phyloP scores from a whole-genome alignment of 495 filamentous ascomycete species.

The Delitschia confertaspora region DNA sequence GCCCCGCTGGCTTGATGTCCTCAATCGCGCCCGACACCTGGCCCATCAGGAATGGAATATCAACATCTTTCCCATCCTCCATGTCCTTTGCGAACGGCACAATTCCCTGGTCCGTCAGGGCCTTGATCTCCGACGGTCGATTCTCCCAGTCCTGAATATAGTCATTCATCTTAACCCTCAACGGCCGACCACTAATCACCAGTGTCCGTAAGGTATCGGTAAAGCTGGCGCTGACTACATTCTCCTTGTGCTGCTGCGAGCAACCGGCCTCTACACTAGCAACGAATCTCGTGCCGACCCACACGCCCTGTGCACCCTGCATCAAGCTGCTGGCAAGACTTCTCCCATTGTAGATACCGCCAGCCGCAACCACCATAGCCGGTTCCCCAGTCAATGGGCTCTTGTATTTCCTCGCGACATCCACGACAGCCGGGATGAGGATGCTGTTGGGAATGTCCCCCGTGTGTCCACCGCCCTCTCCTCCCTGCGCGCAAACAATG shows the following conservation, averaged over 20 bases:
- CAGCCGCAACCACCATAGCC: conserved; percentile 38
- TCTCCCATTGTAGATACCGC: conserved; percentile 36
- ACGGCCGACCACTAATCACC: conserved; percentile 66
- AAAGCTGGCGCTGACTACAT: conserved; percentile 65
- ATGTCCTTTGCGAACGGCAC: conserved; percentile 74
- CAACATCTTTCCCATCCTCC: conserved; percentile 65
- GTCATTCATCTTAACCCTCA: conserved; percentile 72
- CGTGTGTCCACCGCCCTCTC: conserved; percentile 39
- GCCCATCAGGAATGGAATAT: conserved; percentile 86
- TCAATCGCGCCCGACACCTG: conserved; percentile 72
- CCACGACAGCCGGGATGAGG: conserved; percentile 38
- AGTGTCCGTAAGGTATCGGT: conserved; percentile 70
- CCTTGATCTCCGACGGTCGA: conserved; percentile 58
- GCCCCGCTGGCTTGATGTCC: conserved; percentile 66
- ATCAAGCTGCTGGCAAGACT: conserved; percentile 37
- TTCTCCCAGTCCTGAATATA: conserved; percentile 73
- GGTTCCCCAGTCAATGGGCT: conserved; percentile 37
- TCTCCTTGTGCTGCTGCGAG: conserved; percentile 67
- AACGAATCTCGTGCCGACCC: conserved; percentile 71
- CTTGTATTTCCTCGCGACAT: conserved; percentile 38
- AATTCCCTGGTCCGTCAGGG: conserved; percentile 61
- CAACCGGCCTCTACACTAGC: conserved; percentile 69
- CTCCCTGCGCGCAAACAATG: conserved; percentile 57
- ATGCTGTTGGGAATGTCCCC: conserved; percentile 38
- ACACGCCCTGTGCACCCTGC: conserved; percentile 37